Evolutionary conservation across 176 grass and related monocot genomes (phyloP).

Genomic region (Bolboschoenus planiculmis): DNA sequence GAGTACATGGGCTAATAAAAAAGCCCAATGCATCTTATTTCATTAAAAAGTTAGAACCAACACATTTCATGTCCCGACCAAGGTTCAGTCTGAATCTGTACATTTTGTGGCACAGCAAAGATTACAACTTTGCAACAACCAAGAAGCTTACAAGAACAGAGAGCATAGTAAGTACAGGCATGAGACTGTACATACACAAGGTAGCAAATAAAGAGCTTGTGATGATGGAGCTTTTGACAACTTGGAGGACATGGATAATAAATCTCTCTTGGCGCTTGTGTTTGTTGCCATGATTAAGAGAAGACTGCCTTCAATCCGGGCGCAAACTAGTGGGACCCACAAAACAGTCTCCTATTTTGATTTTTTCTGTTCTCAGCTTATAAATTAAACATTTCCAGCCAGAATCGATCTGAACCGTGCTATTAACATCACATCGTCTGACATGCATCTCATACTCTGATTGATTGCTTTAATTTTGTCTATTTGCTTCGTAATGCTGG

Average conservation of each 20-base stretch:
- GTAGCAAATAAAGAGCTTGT: not conserved
- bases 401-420: too few relatives aligned
- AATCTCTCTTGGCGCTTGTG: not conserved
- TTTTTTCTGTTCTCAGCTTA: too few relatives aligned
- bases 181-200: not conserved
- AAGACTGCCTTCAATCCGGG: not conserved
- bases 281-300: not conserved
- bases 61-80: not conserved
- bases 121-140: not conserved
- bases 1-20: not conserved
- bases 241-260: not conserved
- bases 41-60: not conserved
- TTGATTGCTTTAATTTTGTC: too few relatives aligned
- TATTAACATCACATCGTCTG: too few relatives aligned
- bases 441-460: too few relatives aligned
- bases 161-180: not conserved
- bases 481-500: too few relatives aligned
- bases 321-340: not conserved
- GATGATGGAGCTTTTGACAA: not conserved
- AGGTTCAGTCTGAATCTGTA: not conserved
- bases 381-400: too few relatives aligned
- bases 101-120: not conserved
- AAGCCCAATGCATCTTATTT: not conserved
- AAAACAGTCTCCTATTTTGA: not conserved
- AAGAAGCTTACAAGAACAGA: not conserved